Percentiles rank a stretch among this genome's conserved stretches.
Evolutionary conservation across 2,329 filamentous ascomycete genomes (phyloP).

Genomic region (Pleomassaria siparia): DNA sequence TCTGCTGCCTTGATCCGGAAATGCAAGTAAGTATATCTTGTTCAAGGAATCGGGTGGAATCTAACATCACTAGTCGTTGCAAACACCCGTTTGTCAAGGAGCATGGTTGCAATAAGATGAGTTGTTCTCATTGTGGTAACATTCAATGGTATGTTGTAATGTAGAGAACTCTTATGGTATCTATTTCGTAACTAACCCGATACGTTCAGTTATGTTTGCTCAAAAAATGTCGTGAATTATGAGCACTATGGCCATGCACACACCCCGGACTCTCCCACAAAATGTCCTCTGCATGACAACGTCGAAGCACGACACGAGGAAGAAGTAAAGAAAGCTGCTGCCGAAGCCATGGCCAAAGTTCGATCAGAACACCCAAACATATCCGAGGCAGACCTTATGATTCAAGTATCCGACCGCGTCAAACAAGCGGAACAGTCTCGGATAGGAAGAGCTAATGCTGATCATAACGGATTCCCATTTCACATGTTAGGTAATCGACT

Average conservation of each 20-base stretch:
- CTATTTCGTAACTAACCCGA: slow-evolving; percentile 41
- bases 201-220: slow-evolving; percentile 68
- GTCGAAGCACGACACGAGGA: slow-evolving; percentile 60
- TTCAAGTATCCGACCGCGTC: slow-evolving; percentile 59
- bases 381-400: slow-evolving; percentile 58
- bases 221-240: slow-evolving; percentile 63
- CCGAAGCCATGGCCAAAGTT: slow-evolving; percentile 57
- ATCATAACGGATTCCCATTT: slow-evolving; percentile 20
- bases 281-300: slow-evolving; percentile 70
- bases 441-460: slow-evolving; percentile 15
- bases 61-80: slow-evolving; percentile 47
- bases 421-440: slow-evolving; percentile 34
- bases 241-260: slow-evolving; percentile 66
- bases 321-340: slow-evolving; percentile 65
- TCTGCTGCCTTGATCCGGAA: slow-evolving; percentile 73
- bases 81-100: slow-evolving; percentile 78
- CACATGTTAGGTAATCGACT: slow-evolving; percentile 20
- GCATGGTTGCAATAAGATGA: slow-evolving; percentile 81
- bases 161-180: background rate
- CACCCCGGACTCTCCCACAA: slow-evolving; percentile 22
- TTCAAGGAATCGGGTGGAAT: too few relatives aligned
- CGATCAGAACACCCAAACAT: slow-evolving; percentile 62
- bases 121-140: slow-evolving; percentile 62
- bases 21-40: slow-evolving; percentile 56
- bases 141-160: slow-evolving; percentile 54